Evolutionary conservation across 2,329 filamentous ascomycete species (phyloP).

Genomic region (Macrophomina pseudophaseolina): DNA sequence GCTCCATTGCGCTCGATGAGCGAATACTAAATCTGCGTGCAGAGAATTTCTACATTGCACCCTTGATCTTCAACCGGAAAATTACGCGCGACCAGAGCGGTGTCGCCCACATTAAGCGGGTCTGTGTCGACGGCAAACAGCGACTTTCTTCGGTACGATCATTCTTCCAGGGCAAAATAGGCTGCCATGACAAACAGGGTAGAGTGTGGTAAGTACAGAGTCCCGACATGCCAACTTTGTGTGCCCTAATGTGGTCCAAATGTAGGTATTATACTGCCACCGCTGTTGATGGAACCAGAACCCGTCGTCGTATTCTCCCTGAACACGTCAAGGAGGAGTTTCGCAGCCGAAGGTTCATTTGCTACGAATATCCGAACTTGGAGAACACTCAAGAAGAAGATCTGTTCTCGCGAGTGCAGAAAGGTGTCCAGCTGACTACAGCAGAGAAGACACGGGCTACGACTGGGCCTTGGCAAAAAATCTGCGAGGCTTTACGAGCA

Average conservation of each 20-base stretch:
- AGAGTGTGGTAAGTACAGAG: neutral
- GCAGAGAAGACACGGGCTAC: conserved; percentile 55
- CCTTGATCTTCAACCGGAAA: conserved; percentile 54
- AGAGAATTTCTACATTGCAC: conserved; percentile 52
- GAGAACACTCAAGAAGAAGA: conserved; percentile 52
- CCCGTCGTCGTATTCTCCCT: conserved; percentile 39
- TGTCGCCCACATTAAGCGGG: conserved; percentile 35
- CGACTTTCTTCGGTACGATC: conserved; percentile 52
- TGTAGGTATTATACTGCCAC: conserved; percentile 5
- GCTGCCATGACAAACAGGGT: conserved; percentile 44
- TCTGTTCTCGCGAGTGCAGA: conserved; percentile 55
- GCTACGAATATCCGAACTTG: conserved; percentile 50
- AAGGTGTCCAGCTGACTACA: conserved; percentile 50
- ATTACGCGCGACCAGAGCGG: conserved; percentile 27
- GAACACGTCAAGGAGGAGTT: conserved; percentile 45
- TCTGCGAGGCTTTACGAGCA: conserved; percentile 50
- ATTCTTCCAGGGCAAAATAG: conserved; percentile 53
- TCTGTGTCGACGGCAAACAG: conserved; percentile 57
- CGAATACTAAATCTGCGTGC: too few relatives aligned
- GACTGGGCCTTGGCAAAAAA: conserved; percentile 52
- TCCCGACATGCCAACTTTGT: neutral
- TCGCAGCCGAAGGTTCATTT: conserved; percentile 47
- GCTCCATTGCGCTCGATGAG: neutral
- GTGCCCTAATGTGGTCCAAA: neutral
- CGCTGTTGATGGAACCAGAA: conserved; percentile 12